Evolutionary conservation across 805 yeast species (phyloP).

Genomic region (Teunomyces pallodes): DNA sequence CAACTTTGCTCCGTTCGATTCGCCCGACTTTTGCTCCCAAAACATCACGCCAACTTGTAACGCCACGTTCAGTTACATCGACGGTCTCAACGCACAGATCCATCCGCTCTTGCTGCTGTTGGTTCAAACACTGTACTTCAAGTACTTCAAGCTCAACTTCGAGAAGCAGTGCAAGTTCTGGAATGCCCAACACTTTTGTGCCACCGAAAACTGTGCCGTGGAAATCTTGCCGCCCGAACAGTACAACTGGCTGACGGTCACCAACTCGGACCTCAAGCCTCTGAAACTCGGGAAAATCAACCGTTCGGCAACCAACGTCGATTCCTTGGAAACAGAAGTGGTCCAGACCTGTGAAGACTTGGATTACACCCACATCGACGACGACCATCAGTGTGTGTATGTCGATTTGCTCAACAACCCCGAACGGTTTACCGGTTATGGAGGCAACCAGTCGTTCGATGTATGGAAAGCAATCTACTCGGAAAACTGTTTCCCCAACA

Average conservation of each 20-base stretch:
- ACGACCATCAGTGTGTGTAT: constrained; percentile 68
- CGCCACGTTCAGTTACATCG: constrained; percentile 44
- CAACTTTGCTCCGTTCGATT: constrained; percentile 36
- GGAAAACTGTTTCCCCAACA: constrained; percentile 79
- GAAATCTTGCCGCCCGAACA: constrained; percentile 67
- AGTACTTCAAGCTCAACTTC: constrained; percentile 81
- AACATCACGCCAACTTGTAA: constrained; percentile 44
- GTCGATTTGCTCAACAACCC: constrained; percentile 88
- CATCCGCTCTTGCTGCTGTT: constrained; percentile 54
- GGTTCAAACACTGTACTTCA: constrained; percentile 76
- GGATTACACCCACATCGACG: constrained; percentile 70
- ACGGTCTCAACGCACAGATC: constrained; percentile 31
- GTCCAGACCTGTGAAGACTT: constrained; percentile 41
- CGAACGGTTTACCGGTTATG: constrained; percentile 94
- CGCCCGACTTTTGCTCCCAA: constrained; percentile 45
- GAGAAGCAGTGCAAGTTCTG: constrained; percentile 84
- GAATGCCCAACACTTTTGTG: constrained; percentile 80
- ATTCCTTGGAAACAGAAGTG: constrained; percentile 23
- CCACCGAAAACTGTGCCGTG: constrained; percentile 85
- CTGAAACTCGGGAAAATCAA: constrained; percentile 57
- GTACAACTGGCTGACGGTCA: constrained; percentile 59
- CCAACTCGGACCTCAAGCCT: constrained; percentile 63
- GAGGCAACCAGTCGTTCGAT: constrained; percentile 86
- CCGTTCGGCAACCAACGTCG: constrained; percentile 18
- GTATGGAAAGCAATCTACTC: constrained; percentile 92